Base-by-base conservation (phyloP, 768 basidiomycete species). In the Mycena belliarum region DNA sequence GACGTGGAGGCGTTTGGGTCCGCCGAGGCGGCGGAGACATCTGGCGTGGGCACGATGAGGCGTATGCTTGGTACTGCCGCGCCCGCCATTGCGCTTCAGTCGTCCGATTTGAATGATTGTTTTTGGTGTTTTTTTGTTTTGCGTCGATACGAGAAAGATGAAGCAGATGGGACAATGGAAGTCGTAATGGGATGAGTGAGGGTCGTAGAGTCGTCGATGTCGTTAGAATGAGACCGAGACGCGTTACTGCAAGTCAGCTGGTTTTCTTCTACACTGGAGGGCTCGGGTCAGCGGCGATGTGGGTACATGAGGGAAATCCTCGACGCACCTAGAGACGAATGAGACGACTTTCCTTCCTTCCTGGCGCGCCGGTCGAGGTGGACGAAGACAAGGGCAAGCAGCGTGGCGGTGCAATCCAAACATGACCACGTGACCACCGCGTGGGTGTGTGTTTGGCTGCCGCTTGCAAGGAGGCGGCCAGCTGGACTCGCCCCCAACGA, bases 1-100 rank as follows among this genome's bases (percentile, higher is more conserved):
- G 33, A 21, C 12, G 32, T 23, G 12, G 33, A 35, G 35, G 54
- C 5, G 47, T n/a, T n/a, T n/a, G n/a, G n/a, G n/a, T n/a, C n/a
- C n/a, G 38, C 44, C n/a, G 55, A 18, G 6, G 63, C 49, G 26
- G 64, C 72, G 26, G 71, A 55, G 16, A 73, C 72, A 28, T 76
- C 75, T 14, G 82, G 82, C 1, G 79, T 82, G 1, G 82, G 82
- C 10, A 78, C 72, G 41, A 76, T 78, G 62, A 83, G 75, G 44
- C 79, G 73, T 42, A 83, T 83, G 57, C 81, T 79, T 6, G 82
- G 81, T 37, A 59, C 52, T 16, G 35, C n/a, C n/a, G n/a, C n/a
- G n/a, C n/a, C n/a, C n/a, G n/a, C n/a, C n/a, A n/a, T n/a, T n/a
- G n/a, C n/a, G n/a, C n/a, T n/a, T n/a, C n/a, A n/a, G n/a, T n/a